These are phyloP conservation scores for Aphanomyces stellatus DNA, from an alignment of 352 stramenopile species.

Conservation along the genomic window DNA sequence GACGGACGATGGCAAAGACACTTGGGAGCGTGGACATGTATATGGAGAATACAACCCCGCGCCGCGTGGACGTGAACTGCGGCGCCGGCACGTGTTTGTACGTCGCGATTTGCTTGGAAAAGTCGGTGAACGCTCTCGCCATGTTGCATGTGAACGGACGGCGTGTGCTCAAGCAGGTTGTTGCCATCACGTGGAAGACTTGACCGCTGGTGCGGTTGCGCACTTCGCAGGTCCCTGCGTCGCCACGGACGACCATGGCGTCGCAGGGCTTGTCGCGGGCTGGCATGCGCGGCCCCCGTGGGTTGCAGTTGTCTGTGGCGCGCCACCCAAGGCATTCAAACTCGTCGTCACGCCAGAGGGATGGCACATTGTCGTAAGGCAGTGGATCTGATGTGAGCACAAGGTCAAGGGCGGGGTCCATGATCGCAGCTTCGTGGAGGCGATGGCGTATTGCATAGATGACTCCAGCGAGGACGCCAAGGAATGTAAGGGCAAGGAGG, in stretches of 20 bases:
- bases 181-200: slow-evolving; percentile 36
- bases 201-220: slow-evolving; percentile 27
- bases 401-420: slow-evolving; percentile 2
- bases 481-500: neutral
- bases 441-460: neutral
- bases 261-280: slow-evolving; percentile 28
- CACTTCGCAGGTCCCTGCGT: slow-evolving; percentile 43
- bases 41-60: slow-evolving; percentile 41
- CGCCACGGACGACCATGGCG: slow-evolving; percentile 27
- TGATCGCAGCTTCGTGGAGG: too few relatives aligned
- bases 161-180: slow-evolving; percentile 67
- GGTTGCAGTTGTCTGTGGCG: slow-evolving; percentile 7
- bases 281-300: neutral
- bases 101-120: slow-evolving; percentile 26
- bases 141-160: slow-evolving; percentile 39
- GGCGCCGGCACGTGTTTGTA: slow-evolving; percentile 26
- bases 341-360: slow-evolving; percentile 5
- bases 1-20: slow-evolving; percentile 41
- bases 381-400: too few relatives aligned
- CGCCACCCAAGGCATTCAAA: slow-evolving; percentile 21
- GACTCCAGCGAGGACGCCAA: neutral
- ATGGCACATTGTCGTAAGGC: slow-evolving; percentile 2
- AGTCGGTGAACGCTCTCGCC: slow-evolving; percentile 35
- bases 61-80: neutral
- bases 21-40: slow-evolving; percentile 44